Evolutionary conservation across 2,329 filamentous ascomycete species (phyloP).

Genomic region (Cryoendolithus antarcticus): DNA sequence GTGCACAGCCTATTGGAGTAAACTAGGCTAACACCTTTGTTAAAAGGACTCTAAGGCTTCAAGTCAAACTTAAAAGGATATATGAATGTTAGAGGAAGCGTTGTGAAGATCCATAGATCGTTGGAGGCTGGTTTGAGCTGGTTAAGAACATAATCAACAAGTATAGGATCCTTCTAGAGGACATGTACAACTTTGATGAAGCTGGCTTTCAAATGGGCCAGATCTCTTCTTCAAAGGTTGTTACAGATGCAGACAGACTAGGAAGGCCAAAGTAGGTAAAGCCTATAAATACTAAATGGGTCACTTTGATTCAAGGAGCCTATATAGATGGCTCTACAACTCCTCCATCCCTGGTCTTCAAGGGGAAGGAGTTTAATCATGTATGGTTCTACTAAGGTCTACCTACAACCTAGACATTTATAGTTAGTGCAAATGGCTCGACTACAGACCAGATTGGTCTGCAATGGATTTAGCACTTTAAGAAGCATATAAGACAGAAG

Average conservation of each 20-base stretch:
- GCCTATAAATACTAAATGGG: slow-evolving; percentile 16
- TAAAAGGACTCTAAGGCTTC: background rate
- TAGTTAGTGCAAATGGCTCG: too few relatives aligned
- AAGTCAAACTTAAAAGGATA: background rate
- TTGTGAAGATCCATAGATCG: background rate
- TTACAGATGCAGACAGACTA: too few relatives aligned
- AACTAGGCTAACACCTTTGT: background rate
- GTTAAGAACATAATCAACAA: slow-evolving; percentile 4
- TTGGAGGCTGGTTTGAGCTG: slow-evolving; percentile 5
- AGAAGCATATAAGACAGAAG: too few relatives aligned
- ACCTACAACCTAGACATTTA: too few relatives aligned
- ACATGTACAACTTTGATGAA: slow-evolving; percentile 14
- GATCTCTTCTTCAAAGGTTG: slow-evolving; percentile 10
- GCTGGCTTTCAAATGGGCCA: slow-evolving; percentile 13
- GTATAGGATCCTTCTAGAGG: slow-evolving; percentile 4
- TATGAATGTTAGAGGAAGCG: background rate
- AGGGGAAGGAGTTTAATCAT: too few relatives aligned
- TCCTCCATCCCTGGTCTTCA: slow-evolving; percentile 16
- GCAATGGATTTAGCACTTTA: too few relatives aligned
- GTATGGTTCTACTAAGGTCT: too few relatives aligned
- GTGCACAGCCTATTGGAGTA: background rate
- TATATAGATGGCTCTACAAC: slow-evolving; percentile 13
- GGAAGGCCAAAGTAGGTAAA: too few relatives aligned
- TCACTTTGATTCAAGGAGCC: slow-evolving; percentile 12
- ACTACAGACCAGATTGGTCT: too few relatives aligned